phyloP scores from a whole-genome alignment of 176 grass and related monocot genomes.

The Thinopyrum elongatum region DNA sequence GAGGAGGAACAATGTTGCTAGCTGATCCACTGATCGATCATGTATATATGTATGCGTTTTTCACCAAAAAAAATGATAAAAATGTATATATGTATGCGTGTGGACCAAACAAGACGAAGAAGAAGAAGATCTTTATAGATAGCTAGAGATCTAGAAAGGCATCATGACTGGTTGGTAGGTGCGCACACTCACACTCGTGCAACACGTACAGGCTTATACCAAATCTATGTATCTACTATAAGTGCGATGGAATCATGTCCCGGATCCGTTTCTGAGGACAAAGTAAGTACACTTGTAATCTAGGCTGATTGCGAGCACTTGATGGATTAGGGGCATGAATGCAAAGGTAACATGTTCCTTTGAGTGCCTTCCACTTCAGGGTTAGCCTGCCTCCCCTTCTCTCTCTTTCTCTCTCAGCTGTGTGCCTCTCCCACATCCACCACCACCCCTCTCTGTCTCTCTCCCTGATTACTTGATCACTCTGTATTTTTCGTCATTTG shows the following conservation, averaged over 20 bases:
- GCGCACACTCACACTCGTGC: conserved; percentile 8
- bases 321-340: conserved; percentile 4
- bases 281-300: background rate
- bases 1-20: too few species aligned
- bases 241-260: background rate
- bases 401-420: background rate
- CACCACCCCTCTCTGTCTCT: background rate
- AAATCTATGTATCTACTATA: too few species aligned
- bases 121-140: conserved; percentile 20
- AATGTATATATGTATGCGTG: background rate
- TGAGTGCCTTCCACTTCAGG: conserved; percentile 88
- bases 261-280: background rate
- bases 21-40: too few species aligned
- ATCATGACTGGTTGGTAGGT: too few species aligned
- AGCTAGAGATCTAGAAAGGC: conserved; percentile 26
- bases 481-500: background rate
- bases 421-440: too few species aligned
- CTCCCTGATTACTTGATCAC: too few species aligned
- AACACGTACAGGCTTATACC: background rate
- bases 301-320: background rate
- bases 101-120: conserved; percentile 7
- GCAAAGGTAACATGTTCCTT: conserved; percentile 45
- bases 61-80: too few species aligned
- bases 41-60: background rate
- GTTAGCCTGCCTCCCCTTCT: background rate